Evolutionary conservation across 345 rosid species (phyloP).

Genomic region (Populus alba): DNA sequence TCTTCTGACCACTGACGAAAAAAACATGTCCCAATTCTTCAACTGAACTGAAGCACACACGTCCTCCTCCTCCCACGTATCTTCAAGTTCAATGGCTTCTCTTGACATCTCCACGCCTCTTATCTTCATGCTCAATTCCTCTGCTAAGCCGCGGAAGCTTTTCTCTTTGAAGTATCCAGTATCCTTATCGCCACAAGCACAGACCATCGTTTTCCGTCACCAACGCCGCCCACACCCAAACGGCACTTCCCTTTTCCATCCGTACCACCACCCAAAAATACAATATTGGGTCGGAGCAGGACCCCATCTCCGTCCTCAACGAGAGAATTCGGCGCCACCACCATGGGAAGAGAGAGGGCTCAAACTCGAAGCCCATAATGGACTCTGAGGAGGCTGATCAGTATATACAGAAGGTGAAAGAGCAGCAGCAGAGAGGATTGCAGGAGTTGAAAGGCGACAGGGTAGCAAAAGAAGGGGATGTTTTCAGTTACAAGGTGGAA

Average conservation of each 20-base stretch:
- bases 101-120: conserved; percentile 33
- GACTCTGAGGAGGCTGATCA: conserved; percentile 80
- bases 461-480: conserved; percentile 33
- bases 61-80: background rate
- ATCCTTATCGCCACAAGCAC: conserved; percentile 17
- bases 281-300: conserved; percentile 42
- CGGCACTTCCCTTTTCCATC: conserved; percentile 26
- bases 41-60: background rate
- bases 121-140: conserved; percentile 32
- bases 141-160: conserved; percentile 22
- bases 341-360: conserved; percentile 51
- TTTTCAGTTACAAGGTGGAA: conserved; percentile 78
- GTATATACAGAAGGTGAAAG: conserved; percentile 74
- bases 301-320: conserved; percentile 68
- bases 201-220: conserved; percentile 27
- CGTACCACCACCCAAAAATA: conserved; percentile 30
- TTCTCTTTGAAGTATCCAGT: conserved; percentile 29
- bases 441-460: conserved; percentile 78
- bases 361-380: conserved; percentile 44
- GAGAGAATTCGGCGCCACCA: conserved; percentile 67
- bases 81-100: background rate
- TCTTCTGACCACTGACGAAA: background rate
- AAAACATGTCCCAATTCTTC: background rate
- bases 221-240: conserved; percentile 44
- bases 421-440: conserved; percentile 86